Evolutionary conservation across 805 yeast genomes (phyloP).

Genomic region (Ogataea angusta): DNA sequence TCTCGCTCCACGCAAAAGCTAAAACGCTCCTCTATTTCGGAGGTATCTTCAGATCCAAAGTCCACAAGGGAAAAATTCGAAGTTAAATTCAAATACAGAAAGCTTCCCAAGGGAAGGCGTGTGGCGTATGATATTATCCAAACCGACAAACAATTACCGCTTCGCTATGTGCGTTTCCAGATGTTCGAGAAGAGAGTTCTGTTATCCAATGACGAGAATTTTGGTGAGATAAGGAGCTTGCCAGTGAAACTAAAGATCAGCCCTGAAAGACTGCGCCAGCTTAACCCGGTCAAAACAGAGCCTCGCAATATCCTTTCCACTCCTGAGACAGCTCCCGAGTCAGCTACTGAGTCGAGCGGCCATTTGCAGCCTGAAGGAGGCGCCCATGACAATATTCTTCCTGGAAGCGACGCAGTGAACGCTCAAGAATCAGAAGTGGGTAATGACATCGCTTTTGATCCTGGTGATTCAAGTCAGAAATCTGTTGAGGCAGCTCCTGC

Average conservation of each 20-base stretch:
- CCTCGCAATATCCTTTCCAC: no score
- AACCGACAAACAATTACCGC: slow-evolving; percentile 17
- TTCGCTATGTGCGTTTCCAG: slow-evolving; percentile 37
- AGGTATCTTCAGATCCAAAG: slow-evolving; percentile 1
- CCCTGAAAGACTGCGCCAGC: slow-evolving; percentile 6
- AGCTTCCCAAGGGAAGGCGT: slow-evolving; percentile 9
- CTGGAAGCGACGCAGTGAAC: no score
- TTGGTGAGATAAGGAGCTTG: slow-evolving; percentile 9
- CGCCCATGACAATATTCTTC: no score
- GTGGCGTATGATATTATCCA: slow-evolving; percentile 23
- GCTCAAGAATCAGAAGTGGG: no score
- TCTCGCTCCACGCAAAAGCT: slow-evolving; percentile 14
- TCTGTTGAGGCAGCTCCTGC: no score
- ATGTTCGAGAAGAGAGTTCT: slow-evolving; percentile 22
- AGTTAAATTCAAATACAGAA: slow-evolving; percentile 18
- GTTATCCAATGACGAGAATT: slow-evolving; percentile 27
- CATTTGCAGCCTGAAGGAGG: no score
- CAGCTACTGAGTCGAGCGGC: no score
- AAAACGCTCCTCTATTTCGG: slow-evolving; percentile 12
- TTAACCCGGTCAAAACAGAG: not conserved
- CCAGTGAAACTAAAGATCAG: slow-evolving; percentile 12
- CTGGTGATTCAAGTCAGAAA: no score
- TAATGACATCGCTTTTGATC: no score
- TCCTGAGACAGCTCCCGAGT: no score
- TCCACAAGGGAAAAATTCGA: slow-evolving; percentile 11